Percentiles rank a stretch among this genome's conserved stretches.
phyloP scores from a whole-genome alignment of 1,139 yeast genomes.

The Kodamaea arcana region DNA sequence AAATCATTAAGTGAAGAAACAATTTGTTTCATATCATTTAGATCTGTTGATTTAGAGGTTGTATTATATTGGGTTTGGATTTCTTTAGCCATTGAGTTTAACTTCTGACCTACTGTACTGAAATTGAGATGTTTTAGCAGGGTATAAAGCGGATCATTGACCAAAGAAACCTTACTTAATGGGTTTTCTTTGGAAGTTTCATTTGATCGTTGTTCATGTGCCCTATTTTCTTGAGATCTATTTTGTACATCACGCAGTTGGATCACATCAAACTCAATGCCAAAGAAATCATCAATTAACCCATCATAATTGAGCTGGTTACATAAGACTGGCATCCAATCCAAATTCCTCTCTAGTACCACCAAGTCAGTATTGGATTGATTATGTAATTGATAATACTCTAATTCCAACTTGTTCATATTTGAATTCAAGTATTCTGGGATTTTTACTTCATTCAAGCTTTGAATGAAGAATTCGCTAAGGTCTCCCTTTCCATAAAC shows the following conservation, averaged over 20 bases:
- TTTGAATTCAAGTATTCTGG: constrained; percentile 29
- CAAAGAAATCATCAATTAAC: constrained; percentile 67
- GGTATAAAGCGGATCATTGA: constrained; percentile 38
- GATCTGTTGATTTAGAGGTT: constrained; percentile 42
- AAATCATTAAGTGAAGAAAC: constrained; percentile 68
- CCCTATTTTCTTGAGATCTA: constrained; percentile 67
- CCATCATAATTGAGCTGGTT: constrained; percentile 84
- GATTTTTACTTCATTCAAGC: constrained; percentile 20
- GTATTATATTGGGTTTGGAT: constrained; percentile 65
- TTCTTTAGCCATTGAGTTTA: constrained; percentile 67
- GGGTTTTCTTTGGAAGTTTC: too few relatives aligned
- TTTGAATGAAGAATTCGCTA: constrained; percentile 27
- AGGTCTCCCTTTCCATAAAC: constrained; percentile 40
- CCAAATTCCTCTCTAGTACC: constrained; percentile 74
- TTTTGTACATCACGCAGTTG: constrained; percentile 54
- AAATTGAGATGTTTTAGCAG: constrained; percentile 68
- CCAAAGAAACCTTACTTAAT: constrained; percentile 29
- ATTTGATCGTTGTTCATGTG: constrained; percentile 67
- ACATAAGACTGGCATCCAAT: constrained; percentile 64
- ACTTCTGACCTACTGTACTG: constrained; percentile 69
- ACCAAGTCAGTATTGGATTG: constrained; percentile 57
- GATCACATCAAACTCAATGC: constrained; percentile 59
- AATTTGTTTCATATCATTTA: constrained; percentile 65
- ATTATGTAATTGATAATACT: constrained; percentile 32
- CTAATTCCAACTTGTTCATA: constrained; percentile 32